phyloP scores from a whole-genome alignment of 2,329 filamentous ascomycete species.

The Aspergillus tubingensis region DNA sequence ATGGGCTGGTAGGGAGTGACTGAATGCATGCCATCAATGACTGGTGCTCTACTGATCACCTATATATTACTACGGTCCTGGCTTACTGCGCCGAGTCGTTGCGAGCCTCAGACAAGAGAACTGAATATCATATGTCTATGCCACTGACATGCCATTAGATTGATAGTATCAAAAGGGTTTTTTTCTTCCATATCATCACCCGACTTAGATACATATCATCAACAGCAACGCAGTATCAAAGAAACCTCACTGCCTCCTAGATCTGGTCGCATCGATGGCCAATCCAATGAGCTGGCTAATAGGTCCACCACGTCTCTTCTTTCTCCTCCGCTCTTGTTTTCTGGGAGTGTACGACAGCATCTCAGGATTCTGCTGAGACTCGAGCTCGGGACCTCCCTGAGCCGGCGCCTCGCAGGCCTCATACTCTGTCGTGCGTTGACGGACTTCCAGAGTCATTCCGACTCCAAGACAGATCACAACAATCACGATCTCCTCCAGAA shows the following conservation, averaged over 20 bases:
- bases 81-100: no score
- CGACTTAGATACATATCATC: neutral
- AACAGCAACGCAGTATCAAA: no score
- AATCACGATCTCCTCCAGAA: constrained; percentile 55
- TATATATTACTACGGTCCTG: no score
- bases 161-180: no score
- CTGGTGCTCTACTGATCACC: no score
- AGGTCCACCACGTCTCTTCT: constrained; percentile 14
- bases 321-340: neutral
- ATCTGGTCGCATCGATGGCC: neutral
- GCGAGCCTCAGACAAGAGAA: no score
- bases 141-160: no score
- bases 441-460: constrained; percentile 26
- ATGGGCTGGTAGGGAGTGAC: no score
- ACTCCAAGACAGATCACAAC: constrained; percentile 45
- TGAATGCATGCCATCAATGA: no score
- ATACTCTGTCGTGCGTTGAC: neutral
- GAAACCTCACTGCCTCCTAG: neutral
- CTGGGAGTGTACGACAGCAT: neutral
- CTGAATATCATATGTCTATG: no score
- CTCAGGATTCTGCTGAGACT: neutral
- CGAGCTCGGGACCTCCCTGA: neutral
- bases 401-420: neutral
- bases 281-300: constrained; percentile 2
- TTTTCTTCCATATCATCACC: no score